Evolutionary conservation across 352 stramenopile genomes (phyloP).

Genomic region (Phytopythium chamaehyphon): DNA sequence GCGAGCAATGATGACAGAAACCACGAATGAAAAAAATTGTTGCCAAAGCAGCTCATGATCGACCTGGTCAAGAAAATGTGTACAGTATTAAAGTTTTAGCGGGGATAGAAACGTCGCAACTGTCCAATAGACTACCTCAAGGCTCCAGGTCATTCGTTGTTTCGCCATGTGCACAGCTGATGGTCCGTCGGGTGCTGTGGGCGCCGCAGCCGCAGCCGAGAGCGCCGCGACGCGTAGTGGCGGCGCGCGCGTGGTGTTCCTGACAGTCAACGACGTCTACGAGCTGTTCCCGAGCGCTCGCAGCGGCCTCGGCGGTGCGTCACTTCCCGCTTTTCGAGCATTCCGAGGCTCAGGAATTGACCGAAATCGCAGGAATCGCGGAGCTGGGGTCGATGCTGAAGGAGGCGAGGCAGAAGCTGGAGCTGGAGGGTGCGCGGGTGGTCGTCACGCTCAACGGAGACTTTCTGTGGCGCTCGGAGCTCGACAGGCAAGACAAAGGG

Average conservation of each 20-base stretch:
- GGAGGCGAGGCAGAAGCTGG: constrained; percentile 14
- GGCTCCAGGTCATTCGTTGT: no score
- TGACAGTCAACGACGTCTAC: constrained; percentile 75
- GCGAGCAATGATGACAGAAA: no score
- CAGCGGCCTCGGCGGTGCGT: constrained; percentile 17
- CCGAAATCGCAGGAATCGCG: constrained; percentile 26
- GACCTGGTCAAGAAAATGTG: no score
- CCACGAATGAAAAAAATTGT: no score
- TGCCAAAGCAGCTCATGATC: no score
- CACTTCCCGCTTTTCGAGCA: no score
- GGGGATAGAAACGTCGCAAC: no score
- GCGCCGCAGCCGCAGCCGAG: no score
- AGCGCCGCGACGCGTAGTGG: background rate
- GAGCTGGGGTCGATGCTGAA: constrained; percentile 54
- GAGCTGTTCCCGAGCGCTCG: constrained; percentile 43
- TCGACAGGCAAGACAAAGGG: constrained; percentile 69
- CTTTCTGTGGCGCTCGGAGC: constrained; percentile 63
- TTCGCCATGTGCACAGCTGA: no score
- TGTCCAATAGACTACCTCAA: no score
- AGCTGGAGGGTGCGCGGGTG: constrained; percentile 22
- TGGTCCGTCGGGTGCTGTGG: no score
- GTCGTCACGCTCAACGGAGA: constrained; percentile 70
- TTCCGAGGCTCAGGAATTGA: background rate
- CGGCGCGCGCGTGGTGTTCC: constrained; percentile 35
- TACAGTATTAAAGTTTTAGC: no score